A percentile compares a stretch with the other conserved stretches of the same genome.
Conservation (phyloP, 768 basidiomycete genomes). For the Kwoniella shandongensis region DNA sequence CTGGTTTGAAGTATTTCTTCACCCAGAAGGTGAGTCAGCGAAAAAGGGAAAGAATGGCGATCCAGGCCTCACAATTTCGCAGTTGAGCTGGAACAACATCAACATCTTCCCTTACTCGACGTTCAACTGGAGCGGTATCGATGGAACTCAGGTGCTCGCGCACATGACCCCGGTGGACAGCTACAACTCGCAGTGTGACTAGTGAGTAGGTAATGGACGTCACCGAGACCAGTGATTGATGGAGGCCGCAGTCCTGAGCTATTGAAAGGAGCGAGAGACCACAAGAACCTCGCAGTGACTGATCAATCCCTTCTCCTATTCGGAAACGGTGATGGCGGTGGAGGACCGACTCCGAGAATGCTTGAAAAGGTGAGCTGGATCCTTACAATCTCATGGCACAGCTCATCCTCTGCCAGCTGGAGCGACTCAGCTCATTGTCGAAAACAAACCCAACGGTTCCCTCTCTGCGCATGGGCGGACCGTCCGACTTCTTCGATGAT, state of each 20-base stretch:
- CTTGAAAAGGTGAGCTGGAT: conserved; percentile 80
- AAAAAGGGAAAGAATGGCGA: too few species aligned
- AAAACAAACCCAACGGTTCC: conserved; percentile 20
- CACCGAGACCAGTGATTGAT: too few species aligned
- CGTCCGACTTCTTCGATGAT: conserved; percentile 78
- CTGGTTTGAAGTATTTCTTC: conserved; percentile 89
- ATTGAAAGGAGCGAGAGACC: conserved; percentile 8
- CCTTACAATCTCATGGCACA: neutral
- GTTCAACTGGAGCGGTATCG: conserved; percentile 82
- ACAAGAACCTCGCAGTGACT: conserved; percentile 15
- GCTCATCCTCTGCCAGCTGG: conserved; percentile 38
- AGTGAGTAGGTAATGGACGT: too few species aligned
- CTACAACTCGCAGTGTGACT: conserved; percentile 70
- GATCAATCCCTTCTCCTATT: conserved; percentile 77
- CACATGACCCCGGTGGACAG: conserved; percentile 95
- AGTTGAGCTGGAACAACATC: conserved; percentile 54
- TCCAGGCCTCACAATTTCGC: neutral
- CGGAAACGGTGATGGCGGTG: conserved; percentile 87
- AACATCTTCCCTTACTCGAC: conserved; percentile 91
- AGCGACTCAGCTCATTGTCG: conserved; percentile 60
- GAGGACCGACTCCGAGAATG: conserved; percentile 62
- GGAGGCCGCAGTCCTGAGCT: too few species aligned
- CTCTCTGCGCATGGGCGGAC: conserved; percentile 72
- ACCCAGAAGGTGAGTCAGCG: conserved; percentile 67
- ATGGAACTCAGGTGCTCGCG: conserved; percentile 85